Evolutionary conservation across 257 asterid species (phyloP).

Genomic region (Paraleonurus japonicus): DNA sequence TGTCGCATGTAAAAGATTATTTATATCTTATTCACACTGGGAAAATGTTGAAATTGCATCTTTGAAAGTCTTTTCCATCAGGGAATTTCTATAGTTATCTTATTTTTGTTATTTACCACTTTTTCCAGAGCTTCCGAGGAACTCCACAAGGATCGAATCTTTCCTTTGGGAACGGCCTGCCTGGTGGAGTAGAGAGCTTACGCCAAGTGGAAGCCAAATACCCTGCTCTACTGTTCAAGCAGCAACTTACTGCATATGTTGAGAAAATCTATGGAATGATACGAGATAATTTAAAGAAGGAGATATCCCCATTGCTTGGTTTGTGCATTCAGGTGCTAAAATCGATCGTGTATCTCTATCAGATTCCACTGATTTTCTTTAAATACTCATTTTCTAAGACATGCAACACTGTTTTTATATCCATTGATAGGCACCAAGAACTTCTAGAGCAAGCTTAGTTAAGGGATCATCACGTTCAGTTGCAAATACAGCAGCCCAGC

Average conservation of each 20-base stretch:
- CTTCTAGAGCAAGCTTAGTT: conserved; percentile 97
- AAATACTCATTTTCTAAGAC: neutral
- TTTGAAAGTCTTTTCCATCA: neutral
- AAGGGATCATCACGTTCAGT: conserved; percentile 94
- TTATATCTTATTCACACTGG: neutral
- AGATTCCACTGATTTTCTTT: conserved; percentile 19
- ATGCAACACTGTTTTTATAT: conserved; percentile 9
- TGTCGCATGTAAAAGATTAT: conserved; percentile 58
- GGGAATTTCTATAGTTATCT: conserved; percentile 9
- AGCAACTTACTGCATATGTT: conserved; percentile 98
- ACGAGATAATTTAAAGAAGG: conserved; percentile 96
- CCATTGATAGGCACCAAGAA: conserved; percentile 80
- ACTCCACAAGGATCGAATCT: conserved; percentile 77
- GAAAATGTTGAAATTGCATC: conserved; percentile 1
- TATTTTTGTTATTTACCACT: conserved; percentile 14
- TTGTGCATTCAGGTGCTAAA: conserved; percentile 85
- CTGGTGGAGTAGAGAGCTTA: conserved; percentile 86
- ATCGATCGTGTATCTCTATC: conserved; percentile 4
- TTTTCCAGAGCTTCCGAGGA: conserved; percentile 86
- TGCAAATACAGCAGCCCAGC: conserved; percentile 85
- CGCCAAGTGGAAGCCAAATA: conserved; percentile 99
- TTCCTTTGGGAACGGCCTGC: conserved; percentile 55
- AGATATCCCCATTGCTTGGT: conserved; percentile 98
- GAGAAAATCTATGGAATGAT: conserved; percentile 98
- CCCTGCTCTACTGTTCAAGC: conserved; percentile 98